Conservation (phyloP, 2,329 filamentous ascomycete genomes). For the Cladosporium cucumerinum region DNA sequence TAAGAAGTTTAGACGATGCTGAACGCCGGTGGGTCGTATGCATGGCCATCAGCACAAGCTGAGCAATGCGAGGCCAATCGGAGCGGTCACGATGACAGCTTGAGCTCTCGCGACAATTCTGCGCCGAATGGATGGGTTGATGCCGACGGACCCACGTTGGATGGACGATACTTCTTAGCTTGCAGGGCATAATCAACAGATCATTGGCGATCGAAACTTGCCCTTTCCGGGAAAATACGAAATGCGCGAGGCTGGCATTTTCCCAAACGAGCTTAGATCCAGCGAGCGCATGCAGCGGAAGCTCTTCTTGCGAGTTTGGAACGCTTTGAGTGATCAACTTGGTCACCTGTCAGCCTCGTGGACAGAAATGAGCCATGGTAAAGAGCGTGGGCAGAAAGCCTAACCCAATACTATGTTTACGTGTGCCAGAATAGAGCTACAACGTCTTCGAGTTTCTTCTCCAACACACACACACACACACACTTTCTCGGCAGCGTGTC, state of each 20-base stretch:
- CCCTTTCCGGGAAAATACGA: neutral
- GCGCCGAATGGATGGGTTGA: neutral
- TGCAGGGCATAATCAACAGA: neutral
- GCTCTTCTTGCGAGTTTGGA: neutral
- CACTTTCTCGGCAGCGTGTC: neutral
- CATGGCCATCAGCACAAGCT: neutral
- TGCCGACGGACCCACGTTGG: neutral
- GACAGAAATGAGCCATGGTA: neutral
- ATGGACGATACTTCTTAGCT: neutral
- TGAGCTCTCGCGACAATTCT: neutral
- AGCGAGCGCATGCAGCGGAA: neutral
- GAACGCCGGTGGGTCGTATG: neutral
- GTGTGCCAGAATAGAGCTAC: neutral
- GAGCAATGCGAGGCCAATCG: constrained; percentile 1
- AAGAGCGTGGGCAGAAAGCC: neutral
- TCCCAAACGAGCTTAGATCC: neutral
- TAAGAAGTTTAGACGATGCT: neutral
- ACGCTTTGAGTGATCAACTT: neutral
- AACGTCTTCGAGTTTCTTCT: neutral
- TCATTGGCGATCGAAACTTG: neutral
- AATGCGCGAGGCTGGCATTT: constrained; percentile 3
- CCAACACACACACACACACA: neutral
- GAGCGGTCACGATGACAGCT: constrained; percentile 3
- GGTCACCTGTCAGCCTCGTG: neutral
- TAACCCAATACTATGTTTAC: neutral